phyloP scores from a whole-genome alignment of 1,284 basidiomycete genomes.

The Cerrena zonata region DNA sequence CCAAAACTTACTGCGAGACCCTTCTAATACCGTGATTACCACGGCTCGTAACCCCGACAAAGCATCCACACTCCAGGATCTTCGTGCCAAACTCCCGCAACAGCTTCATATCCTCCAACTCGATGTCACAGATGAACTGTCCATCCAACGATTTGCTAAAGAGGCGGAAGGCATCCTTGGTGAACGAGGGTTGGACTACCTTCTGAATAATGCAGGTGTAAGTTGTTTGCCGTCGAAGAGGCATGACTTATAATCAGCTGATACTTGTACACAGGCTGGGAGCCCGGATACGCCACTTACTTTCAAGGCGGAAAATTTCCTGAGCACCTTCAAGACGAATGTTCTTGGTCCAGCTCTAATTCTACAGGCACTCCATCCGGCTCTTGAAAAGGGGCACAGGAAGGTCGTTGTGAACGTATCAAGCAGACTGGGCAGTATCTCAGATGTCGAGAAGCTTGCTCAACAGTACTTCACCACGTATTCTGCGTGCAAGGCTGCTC shows the following conservation, averaged over 20 bases:
- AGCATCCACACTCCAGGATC: conserved; percentile 24
- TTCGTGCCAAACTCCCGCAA: conserved; percentile 22
- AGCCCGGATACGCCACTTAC: conserved; percentile 15
- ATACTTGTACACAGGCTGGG: too few relatives aligned
- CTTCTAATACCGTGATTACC: conserved; percentile 34
- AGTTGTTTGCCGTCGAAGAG: too few relatives aligned
- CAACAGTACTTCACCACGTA: conserved; percentile 23
- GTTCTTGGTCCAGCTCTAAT: conserved; percentile 30
- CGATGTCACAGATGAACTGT: conserved; percentile 27
- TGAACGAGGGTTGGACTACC: conserved; percentile 30
- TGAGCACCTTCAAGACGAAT: conserved; percentile 25
- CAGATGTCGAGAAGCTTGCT: too few relatives aligned
- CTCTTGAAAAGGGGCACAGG: conserved; percentile 25
- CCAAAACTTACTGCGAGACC: conserved; percentile 29
- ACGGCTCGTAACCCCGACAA: conserved; percentile 32
- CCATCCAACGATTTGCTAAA: conserved; percentile 24
- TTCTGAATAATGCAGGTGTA: conserved; percentile 39
- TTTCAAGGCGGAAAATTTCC: conserved; percentile 18
- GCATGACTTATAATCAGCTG: too few relatives aligned
- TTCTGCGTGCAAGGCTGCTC: conserved; percentile 25
- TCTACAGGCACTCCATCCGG: conserved; percentile 26
- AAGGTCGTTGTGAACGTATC: conserved; percentile 33
- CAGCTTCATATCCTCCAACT: conserved; percentile 31
- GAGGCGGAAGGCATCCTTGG: conserved; percentile 25
- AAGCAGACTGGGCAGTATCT: conserved; percentile 28